Conservation (phyloP, 805 yeast species). For the Saccharomycopsis sp. region DNA sequence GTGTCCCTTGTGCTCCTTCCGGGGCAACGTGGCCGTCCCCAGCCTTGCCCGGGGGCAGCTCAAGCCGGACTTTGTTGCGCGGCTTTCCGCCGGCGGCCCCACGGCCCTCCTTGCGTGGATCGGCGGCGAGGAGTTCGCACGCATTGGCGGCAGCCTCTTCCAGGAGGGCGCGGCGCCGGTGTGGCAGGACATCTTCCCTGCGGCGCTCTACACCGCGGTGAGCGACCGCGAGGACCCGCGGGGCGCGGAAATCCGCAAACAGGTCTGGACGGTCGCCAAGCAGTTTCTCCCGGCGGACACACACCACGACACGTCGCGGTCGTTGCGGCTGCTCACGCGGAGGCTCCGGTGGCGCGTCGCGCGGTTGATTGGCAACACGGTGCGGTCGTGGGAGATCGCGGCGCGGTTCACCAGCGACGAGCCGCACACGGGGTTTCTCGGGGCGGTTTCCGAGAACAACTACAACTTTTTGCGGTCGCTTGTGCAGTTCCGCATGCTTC, state of each 20-base stretch:
- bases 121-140: too few relatives aligned
- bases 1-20: slow-evolving; percentile 17
- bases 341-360: not conserved
- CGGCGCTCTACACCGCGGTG: too few relatives aligned
- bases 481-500: slow-evolving; percentile 2
- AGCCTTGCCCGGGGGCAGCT: slow-evolving; percentile 1
- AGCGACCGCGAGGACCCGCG: too few relatives aligned
- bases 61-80: not conserved
- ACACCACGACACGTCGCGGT: too few relatives aligned
- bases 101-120: too few relatives aligned
- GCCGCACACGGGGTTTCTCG: slow-evolving; percentile 13
- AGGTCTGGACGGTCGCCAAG: too few relatives aligned
- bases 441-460: slow-evolving; percentile 16
- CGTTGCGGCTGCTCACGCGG: not conserved
- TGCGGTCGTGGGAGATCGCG: slow-evolving; percentile 14
- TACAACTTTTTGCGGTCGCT: slow-evolving; percentile 12
- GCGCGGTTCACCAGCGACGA: slow-evolving; percentile 10
- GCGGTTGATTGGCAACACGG: slow-evolving; percentile 10
- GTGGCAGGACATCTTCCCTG: too few relatives aligned
- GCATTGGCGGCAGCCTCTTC: too few relatives aligned
- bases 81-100: too few relatives aligned
- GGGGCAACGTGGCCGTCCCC: slow-evolving; percentile 11
- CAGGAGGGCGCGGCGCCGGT: too few relatives aligned
- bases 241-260: too few relatives aligned
- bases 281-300: too few relatives aligned